Evolutionary conservation across 306 rosid species (phyloP).

Genomic region (Abrus precatorius): DNA sequence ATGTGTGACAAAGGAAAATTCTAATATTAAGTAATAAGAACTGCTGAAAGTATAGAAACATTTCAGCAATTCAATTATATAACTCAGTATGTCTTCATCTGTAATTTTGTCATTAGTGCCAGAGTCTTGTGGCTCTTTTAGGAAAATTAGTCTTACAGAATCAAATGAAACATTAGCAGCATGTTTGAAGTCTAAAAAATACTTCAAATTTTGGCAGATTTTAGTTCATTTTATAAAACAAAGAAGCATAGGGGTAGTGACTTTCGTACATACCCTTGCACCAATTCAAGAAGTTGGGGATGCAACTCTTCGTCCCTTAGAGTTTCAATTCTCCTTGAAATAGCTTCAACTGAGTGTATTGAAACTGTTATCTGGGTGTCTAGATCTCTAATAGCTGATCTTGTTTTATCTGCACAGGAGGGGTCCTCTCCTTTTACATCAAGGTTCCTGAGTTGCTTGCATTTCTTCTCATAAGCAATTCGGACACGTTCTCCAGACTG

Average conservation of each 20-base stretch:
- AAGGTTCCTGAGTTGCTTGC: constrained; percentile 76
- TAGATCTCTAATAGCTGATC: constrained; percentile 71
- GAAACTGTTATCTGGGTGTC: constrained; percentile 85
- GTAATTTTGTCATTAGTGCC: too few species aligned
- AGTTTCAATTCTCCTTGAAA: constrained; percentile 80
- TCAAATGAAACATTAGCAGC: background rate
- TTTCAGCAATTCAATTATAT: too few species aligned
- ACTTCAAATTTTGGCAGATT: constrained; percentile 3
- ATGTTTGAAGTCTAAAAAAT: constrained; percentile 14
- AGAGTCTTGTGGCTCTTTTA: too few species aligned
- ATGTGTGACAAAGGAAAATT: too few species aligned
- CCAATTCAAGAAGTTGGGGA: constrained; percentile 82
- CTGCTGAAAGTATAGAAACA: too few species aligned
- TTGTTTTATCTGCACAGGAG: constrained; percentile 68
- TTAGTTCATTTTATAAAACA: background rate
- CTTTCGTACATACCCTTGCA: constrained; percentile 67
- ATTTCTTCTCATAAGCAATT: constrained; percentile 84
- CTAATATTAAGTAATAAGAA: too few species aligned
- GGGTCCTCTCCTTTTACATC: constrained; percentile 76
- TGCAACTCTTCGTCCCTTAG: constrained; percentile 83
- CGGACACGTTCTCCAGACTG: constrained; percentile 86
- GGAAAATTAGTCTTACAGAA: background rate
- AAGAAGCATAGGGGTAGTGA: constrained; percentile 4
- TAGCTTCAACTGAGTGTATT: constrained; percentile 82
- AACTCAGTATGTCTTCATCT: too few species aligned